These are phyloP conservation scores for Calonectria honghensis DNA, from an alignment of 2,329 filamentous ascomycete genomes.

Conservation along the genomic window DNA sequence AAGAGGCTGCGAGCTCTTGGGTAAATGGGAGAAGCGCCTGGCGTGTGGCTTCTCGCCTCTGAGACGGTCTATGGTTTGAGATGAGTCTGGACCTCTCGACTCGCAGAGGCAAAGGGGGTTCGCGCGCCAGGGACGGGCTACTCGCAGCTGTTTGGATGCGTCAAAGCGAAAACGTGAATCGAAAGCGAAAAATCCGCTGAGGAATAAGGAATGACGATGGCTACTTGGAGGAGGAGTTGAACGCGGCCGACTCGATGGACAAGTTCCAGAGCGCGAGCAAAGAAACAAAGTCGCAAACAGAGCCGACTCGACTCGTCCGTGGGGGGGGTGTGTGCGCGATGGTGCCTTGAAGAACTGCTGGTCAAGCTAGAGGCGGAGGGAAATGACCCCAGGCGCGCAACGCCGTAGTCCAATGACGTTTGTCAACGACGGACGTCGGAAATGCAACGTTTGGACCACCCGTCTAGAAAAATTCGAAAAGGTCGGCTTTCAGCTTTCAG, in stretches of 20 bases:
- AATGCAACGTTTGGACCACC: conserved; percentile 31
- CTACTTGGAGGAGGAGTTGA: conserved; percentile 30
- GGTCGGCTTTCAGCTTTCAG: conserved; percentile 42
- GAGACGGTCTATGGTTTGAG: conserved; percentile 30
- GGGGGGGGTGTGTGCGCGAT: conserved; percentile 6
- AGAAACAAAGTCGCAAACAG: conserved; percentile 36
- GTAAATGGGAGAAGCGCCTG: conserved; percentile 19
- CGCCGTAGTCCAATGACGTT: conserved; percentile 37
- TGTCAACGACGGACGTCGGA: conserved; percentile 32
- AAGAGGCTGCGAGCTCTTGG: conserved; percentile 36
- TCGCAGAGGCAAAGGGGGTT: conserved; percentile 31
- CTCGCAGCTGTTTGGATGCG: conserved; percentile 26
- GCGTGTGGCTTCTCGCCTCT: conserved; percentile 31
- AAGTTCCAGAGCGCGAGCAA: conserved; percentile 27
- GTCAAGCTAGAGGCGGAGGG: conserved; percentile 30
- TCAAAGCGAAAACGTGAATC: conserved; percentile 23
- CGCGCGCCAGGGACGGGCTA: conserved; percentile 18
- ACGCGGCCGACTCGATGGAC: conserved; percentile 22
- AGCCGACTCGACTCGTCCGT: conserved; percentile 23
- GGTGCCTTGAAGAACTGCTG: conserved; percentile 23
- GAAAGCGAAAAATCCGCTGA: conserved; percentile 19
- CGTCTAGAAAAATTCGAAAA: conserved; percentile 35
- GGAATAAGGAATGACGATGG: conserved; percentile 1
- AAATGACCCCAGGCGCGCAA: conserved; percentile 37
- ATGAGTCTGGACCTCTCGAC: conserved; percentile 35